Conservation (phyloP, 2,329 filamentous ascomycete species). For the Apiospora marii region DNA sequence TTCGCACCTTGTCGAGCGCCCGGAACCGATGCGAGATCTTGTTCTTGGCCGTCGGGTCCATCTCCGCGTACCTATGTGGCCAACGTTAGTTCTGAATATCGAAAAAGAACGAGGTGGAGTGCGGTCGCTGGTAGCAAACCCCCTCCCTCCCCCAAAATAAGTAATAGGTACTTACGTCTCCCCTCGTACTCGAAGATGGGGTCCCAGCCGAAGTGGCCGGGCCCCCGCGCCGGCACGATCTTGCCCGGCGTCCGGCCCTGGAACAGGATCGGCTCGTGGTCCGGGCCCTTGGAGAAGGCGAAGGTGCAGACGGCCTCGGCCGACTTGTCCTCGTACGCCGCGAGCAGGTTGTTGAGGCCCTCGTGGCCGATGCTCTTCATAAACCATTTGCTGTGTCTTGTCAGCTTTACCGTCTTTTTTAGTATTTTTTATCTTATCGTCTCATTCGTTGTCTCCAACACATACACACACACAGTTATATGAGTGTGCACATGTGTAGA, state of each 20-base stretch:
- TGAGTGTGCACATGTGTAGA: neutral
- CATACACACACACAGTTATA: neutral
- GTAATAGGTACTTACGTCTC: slow-evolving; percentile 73
- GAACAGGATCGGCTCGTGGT: slow-evolving; percentile 84
- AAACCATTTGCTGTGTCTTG: slow-evolving; percentile 76
- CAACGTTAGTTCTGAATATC: slow-evolving; percentile 6
- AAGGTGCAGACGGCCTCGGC: slow-evolving; percentile 97
- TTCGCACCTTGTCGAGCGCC: slow-evolving; percentile 85
- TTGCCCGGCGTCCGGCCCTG: slow-evolving; percentile 86
- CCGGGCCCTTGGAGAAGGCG: slow-evolving; percentile 87
- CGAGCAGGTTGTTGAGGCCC: slow-evolving; percentile 89
- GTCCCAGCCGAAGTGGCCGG: slow-evolving; percentile 90
- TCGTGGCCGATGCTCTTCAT: slow-evolving; percentile 81
- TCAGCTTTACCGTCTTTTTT: neutral
- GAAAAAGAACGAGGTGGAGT: neutral
- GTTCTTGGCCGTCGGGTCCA: slow-evolving; percentile 90
- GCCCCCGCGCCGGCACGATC: slow-evolving; percentile 85
- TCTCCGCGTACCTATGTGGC: slow-evolving; percentile 78
- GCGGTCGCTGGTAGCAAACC: neutral
- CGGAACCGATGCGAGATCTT: slow-evolving; percentile 89
- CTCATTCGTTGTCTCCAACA: neutral
- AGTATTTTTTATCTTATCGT: slow-evolving; percentile 8
- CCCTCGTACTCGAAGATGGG: slow-evolving; percentile 94
- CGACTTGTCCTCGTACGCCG: slow-evolving; percentile 87
- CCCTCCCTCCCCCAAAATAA: neutral